Percentiles rank a stretch among this genome's conserved stretches.
Conservation (phyloP, 164 flowering plant species). For the Saururus chinensis region DNA sequence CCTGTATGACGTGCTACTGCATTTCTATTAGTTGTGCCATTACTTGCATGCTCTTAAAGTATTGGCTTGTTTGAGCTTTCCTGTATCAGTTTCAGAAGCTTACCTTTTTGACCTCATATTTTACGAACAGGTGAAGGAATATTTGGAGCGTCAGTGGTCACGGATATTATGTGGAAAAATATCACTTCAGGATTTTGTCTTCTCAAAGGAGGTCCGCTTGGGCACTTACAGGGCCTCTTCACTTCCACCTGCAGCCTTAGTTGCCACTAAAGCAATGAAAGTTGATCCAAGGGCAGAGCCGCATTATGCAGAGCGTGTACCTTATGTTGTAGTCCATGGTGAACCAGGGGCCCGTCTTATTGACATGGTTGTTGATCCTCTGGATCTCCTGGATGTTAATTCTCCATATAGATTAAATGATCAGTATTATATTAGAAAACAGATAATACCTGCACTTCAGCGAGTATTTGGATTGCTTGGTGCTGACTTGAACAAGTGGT, state of each 20-base stretch:
- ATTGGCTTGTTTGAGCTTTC: background rate
- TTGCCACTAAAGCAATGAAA: constrained; percentile 84
- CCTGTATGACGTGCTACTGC: no score
- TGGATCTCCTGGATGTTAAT: constrained; percentile 57
- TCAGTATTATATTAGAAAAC: constrained; percentile 78
- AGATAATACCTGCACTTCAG: constrained; percentile 88
- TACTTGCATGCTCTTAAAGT: no score
- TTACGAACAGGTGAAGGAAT: constrained; percentile 47
- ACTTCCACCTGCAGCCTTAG: constrained; percentile 95
- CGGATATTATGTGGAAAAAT: constrained; percentile 65
- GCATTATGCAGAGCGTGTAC: constrained; percentile 77
- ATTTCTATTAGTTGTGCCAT: no score
- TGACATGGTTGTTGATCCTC: constrained; percentile 89
- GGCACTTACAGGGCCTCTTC: constrained; percentile 71
- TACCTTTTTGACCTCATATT: background rate
- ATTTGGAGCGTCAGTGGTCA: constrained; percentile 80
- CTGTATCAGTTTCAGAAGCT: background rate
- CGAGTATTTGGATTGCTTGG: constrained; percentile 86
- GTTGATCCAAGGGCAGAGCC: constrained; percentile 95
- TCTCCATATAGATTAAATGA: constrained; percentile 79
- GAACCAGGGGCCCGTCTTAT: constrained; percentile 88
- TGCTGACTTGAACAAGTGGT: constrained; percentile 75
- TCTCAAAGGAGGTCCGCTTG: constrained; percentile 92
- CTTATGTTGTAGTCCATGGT: constrained; percentile 86
- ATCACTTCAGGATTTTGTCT: constrained; percentile 85